These are phyloP conservation scores for Ustilago loliicola DNA, from an alignment of 1,284 basidiomycete genomes.

Conservation along the genomic window DNA sequence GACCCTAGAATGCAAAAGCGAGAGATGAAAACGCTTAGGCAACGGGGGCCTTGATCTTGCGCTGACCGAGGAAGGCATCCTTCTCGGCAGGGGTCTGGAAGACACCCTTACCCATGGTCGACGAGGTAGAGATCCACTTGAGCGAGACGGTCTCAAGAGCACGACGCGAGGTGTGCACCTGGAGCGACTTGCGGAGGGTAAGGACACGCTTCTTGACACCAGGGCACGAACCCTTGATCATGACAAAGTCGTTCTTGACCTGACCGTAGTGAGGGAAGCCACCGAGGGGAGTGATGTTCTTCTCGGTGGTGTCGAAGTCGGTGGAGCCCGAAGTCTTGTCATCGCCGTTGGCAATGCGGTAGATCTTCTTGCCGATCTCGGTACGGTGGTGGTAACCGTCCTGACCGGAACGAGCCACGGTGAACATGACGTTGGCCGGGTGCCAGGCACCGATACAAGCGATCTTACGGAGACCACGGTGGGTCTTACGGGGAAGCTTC, in stretches of 20 bases:
- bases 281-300: conserved; percentile 97
- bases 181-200: conserved; percentile 74
- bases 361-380: conserved; percentile 89
- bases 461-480: conserved; percentile 96
- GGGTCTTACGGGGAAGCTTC: conserved; percentile 98
- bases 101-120: conserved; percentile 87
- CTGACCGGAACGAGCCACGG: conserved; percentile 99
- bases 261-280: conserved; percentile 99
- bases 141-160: conserved; percentile 93
- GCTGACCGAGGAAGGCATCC: conserved; percentile 86
- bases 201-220: conserved; percentile 98
- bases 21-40: conserved; percentile 43
- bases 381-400: conserved; percentile 99
- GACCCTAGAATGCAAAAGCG: conserved; percentile 15
- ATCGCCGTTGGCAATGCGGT: conserved; percentile 87
- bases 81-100: conserved; percentile 98
- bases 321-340: conserved; percentile 91
- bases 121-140: conserved; percentile 98
- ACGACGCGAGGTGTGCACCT: conserved; percentile 68
- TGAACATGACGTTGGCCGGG: conserved; percentile 99
- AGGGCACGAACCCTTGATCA: conserved; percentile 82
- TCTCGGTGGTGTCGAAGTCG: conserved; percentile 74
- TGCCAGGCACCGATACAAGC: conserved; percentile 99
- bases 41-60: conserved; percentile 48
- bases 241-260: conserved; percentile 97